Percentiles rank a stretch among this genome's conserved stretches.
phyloP scores from a whole-genome alignment of 441 rosid genomes.

The Erodium trifolium region DNA sequence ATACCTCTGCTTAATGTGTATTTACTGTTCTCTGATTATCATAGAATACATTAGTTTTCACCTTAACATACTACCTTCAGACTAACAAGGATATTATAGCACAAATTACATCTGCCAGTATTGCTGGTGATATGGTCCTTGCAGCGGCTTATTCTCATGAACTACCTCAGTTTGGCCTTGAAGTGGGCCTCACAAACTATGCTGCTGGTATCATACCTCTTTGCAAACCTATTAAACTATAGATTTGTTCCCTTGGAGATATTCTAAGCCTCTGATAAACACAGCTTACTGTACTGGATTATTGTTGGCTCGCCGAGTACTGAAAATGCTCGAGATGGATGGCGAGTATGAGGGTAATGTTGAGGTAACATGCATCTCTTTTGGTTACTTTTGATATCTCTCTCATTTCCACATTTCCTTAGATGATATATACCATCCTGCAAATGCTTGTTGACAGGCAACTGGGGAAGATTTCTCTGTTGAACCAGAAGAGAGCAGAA shows the following conservation, averaged over 20 bases:
- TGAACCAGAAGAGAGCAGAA: conserved; percentile 12
- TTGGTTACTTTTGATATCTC: not conserved
- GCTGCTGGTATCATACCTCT: not conserved
- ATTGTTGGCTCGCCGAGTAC: conserved; percentile 10
- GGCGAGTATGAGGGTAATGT: conserved; percentile 8
- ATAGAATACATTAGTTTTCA: not conserved
- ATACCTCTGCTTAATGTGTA: not conserved
- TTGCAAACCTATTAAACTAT: not conserved
- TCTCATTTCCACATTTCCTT: not conserved
- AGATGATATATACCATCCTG: not conserved
- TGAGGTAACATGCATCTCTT: not conserved
- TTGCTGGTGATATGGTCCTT: conserved; percentile 9
- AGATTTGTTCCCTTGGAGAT: not conserved
- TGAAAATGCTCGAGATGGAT: conserved; percentile 7
- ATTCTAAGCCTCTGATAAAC: not conserved
- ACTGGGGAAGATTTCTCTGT: conserved; percentile 9
- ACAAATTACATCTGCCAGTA: conserved; percentile 9
- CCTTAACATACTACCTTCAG: conserved; percentile 4
- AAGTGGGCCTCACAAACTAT: conserved; percentile 9
- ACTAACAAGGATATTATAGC: conserved; percentile 8
- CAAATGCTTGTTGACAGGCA: conserved; percentile 1
- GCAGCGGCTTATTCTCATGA: conserved; percentile 9
- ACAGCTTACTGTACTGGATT: conserved; percentile 11
- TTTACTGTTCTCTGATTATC: not conserved
- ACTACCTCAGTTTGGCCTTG: conserved; percentile 8